Percentiles rank a stretch among this genome's conserved stretches.
Conservation (phyloP, 306 rosid species). For the Sophora flavescens region DNA sequence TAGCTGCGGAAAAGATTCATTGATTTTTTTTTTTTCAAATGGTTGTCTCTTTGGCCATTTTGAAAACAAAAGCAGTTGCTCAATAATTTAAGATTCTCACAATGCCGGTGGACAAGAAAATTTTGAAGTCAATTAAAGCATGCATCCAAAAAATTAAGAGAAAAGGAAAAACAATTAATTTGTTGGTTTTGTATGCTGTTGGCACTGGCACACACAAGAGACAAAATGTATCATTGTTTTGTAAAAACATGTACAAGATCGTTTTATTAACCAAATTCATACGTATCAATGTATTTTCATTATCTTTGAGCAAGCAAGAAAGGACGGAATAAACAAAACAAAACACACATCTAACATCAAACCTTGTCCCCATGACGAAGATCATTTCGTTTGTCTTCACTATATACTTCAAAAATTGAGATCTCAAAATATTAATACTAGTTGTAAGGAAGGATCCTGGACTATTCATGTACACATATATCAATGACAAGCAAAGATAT, state of each 20-base stretch:
- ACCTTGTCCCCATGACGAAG: conserved; percentile 39
- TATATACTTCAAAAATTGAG: conserved; percentile 26
- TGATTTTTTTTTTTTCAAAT: conserved; percentile 40
- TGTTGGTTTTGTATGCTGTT: conserved; percentile 26
- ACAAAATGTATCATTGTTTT: conserved; percentile 48
- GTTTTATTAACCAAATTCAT: conserved; percentile 52
- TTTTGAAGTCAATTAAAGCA: conserved; percentile 3
- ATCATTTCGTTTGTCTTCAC: conserved; percentile 48
- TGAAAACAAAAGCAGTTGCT: not conserved
- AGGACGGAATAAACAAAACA: conserved; percentile 46
- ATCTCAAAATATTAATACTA: conserved; percentile 10
- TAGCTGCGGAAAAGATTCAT: conserved; percentile 15
- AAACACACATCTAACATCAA: conserved; percentile 46
- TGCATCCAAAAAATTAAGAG: not conserved
- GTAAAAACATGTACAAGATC: conserved; percentile 44
- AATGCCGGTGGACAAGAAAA: conserved; percentile 46
- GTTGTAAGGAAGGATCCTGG: conserved; percentile 19
- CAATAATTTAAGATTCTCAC: conserved; percentile 43
- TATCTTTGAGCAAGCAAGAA: conserved; percentile 34
- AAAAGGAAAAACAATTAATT: conserved; percentile 1
- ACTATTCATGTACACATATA: conserved; percentile 49
- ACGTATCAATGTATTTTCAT: conserved; percentile 32
- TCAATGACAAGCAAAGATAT: conserved; percentile 42
- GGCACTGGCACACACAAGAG: conserved; percentile 37
- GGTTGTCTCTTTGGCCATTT: conserved; percentile 21